Conservation (phyloP, 2,329 filamentous ascomycete species). For the Diaporthe sp. region DNA sequence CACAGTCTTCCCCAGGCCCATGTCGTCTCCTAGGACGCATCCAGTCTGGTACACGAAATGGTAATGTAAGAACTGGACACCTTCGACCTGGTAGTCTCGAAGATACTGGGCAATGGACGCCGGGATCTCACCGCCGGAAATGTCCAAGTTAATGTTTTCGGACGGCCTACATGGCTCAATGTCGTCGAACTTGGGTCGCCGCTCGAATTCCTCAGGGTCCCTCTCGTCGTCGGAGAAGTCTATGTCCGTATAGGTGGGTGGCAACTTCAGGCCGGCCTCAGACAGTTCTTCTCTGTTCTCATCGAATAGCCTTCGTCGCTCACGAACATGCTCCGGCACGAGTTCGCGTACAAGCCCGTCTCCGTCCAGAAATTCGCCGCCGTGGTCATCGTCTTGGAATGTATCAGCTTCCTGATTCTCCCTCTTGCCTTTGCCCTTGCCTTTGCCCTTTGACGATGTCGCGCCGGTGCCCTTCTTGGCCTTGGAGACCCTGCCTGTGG, state of each 20-base stretch:
- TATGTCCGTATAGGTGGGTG: slow-evolving; percentile 82
- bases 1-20: slow-evolving; percentile 97
- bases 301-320: slow-evolving; percentile 79
- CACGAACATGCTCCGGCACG: slow-evolving; percentile 80
- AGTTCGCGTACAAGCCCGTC: slow-evolving; percentile 51
- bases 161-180: slow-evolving; percentile 78
- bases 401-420: neutral
- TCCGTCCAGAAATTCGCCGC: slow-evolving; percentile 45
- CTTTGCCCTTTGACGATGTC: slow-evolving; percentile 45
- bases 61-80: slow-evolving; percentile 87
- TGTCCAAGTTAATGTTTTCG: slow-evolving; percentile 79
- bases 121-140: slow-evolving; percentile 86
- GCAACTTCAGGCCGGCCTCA: slow-evolving; percentile 79
- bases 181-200: slow-evolving; percentile 74
- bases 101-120: slow-evolving; percentile 92
- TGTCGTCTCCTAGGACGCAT: slow-evolving; percentile 93
- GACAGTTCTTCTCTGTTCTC: slow-evolving; percentile 69
- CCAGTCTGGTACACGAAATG: slow-evolving; percentile 93
- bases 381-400: slow-evolving; percentile 33
- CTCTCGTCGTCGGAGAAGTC: slow-evolving; percentile 78
- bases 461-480: slow-evolving; percentile 53
- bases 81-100: slow-evolving; percentile 90
- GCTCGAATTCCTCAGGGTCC: slow-evolving; percentile 64
- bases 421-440: slow-evolving; percentile 46
- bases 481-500: slow-evolving; percentile 64